Evolutionary conservation across 805 yeast species (phyloP), one percentile per base, ranked within the genome.

Genomic region (Henningerozyma blattae): DNA sequence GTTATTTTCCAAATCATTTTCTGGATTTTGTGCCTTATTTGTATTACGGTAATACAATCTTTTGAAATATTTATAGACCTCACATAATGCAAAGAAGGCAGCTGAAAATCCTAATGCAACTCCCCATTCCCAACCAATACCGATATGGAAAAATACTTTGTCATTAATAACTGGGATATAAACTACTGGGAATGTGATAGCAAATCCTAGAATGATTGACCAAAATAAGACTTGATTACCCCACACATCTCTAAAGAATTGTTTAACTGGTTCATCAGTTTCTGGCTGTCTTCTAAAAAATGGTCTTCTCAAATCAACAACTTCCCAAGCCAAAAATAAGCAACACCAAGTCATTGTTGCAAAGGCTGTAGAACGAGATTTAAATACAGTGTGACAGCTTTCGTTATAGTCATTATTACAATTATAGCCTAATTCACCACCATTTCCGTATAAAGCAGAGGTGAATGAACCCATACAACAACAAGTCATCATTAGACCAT

Each of bases 291-390:
- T 77, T 34, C 61, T 60, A 57, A 82, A 81, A 40, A 83, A 62
- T 2, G 93, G 82, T 45, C 75, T 64, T 45, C 78, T 64, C 56
- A 75, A 59, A 50, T 81, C 83, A 37, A 81, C 67, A 45, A 83
- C 84, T 58, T 82, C 91, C 91, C 91, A 82, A 1, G 93, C 91
- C 31, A 81, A 62, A 19, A 83, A 52, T 38, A 84, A 65, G 3
- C 89, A 80, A 60, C 87, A 71, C 93, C 94, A 84, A 1, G 94
- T 84, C 77, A 83, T 77, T 2, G 77, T 72, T 1, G 79, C 79
- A 62, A 84, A 84, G 0, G 86, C 70, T 3, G 80, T 72, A 3
- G 93, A 72, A 53, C 95, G 71, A 4, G 86, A 82, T 45, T 70
- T 66, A 58, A 76, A 83, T 10, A 84, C 94, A 40, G 65, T 56